Evolutionary conservation across 2,329 filamentous ascomycete genomes (phyloP), one percentile per base, ranked within the genome.

Genomic region (Diaporthe vexans): DNA sequence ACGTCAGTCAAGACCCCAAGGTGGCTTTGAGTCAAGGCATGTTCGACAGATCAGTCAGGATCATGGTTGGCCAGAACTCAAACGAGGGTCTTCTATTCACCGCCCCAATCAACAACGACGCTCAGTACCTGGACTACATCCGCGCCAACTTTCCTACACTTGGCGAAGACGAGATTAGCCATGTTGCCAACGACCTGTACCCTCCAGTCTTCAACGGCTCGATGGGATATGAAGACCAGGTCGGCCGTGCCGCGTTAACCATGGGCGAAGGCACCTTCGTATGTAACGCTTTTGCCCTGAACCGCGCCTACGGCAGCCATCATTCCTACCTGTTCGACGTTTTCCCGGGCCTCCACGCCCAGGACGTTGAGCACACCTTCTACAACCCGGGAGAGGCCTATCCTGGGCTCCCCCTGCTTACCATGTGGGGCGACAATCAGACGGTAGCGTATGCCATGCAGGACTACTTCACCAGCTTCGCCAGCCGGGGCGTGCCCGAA

Each of bases 41-140:
- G 10, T 67, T 48, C 26, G 61, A 43, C 15, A 19, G 15, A 4
- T 48, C 29, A 17, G 43, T 67, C 11, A 33, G 11, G 13, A 21
- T 67, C 15, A 67, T 67, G 40, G 43, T 67, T 40, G 61, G 35
- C 4, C 43, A 67, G 15, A 67, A 67, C 40, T 29, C 40, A 17
- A 67, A 67, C 4, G 61, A 67, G 61, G 61, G 61, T 33, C 61
- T 67, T 21, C 21, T 67, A n/a, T 67, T 67, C 40, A 67, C 61
- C n/a, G 61, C 43, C 13, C 61, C 35, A 11, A 21, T 67, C 40
- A 24, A 21, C 35, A 35, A 67, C 40, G 29, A 67, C 10, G 40
- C 61, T 4, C 35, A n/a, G 13, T 48, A 48, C 1, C 40, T 33
- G 29, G 43, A 48, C 43, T 33, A 21, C 43, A 43, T 67, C 11